These are phyloP conservation scores for Plantago lanceolata DNA, from an alignment of 305 asterid genomes.

Conservation along the genomic window DNA sequence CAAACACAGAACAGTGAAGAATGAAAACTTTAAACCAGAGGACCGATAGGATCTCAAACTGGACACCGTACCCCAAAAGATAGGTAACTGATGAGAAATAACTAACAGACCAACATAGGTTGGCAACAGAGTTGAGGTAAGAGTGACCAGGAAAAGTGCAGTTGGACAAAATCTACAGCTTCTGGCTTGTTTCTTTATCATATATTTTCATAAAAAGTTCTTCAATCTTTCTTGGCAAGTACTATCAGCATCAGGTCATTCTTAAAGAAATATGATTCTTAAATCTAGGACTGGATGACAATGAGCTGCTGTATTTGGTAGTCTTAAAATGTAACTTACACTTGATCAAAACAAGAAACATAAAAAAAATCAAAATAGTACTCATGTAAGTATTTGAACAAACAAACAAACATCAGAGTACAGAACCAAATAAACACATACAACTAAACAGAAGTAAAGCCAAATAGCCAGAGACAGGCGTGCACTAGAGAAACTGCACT, in stretches of 20 bases:
- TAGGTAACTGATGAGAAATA: no score
- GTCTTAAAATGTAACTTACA: neutral
- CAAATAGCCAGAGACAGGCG: constrained; percentile 3
- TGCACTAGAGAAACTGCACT: neutral
- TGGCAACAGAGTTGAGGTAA: neutral
- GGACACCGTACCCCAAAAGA: no score
- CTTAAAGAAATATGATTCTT: neutral
- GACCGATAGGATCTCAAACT: no score
- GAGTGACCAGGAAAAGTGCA: neutral
- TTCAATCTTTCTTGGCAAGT: neutral
- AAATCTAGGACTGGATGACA: neutral
- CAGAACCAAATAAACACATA: neutral
- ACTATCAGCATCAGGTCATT: neutral
- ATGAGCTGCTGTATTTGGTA: neutral
- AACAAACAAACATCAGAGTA: neutral
- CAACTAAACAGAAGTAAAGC: neutral
- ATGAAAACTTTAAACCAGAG: no score
- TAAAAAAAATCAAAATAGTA: neutral
- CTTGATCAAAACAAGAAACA: neutral
- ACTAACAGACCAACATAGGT: neutral
- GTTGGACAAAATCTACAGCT: neutral
- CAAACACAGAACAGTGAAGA: no score
- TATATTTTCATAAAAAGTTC: neutral
- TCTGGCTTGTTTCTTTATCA: neutral
- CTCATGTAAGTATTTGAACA: neutral